Conservation (phyloP, 257 asterid genomes). For the Galeopsis tetrahit region DNA sequence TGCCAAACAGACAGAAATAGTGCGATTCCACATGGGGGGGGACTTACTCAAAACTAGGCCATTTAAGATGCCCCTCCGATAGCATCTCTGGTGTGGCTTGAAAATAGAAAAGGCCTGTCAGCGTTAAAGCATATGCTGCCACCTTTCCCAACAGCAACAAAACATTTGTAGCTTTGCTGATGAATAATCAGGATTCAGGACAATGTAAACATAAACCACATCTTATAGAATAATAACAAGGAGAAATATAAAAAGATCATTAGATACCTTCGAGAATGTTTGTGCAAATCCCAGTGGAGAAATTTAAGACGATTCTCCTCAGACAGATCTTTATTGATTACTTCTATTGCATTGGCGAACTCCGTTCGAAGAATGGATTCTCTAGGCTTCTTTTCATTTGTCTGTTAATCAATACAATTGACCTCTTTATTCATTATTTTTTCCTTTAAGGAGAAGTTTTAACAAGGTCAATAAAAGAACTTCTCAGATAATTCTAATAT, state of each 20-base stretch:
- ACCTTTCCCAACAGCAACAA: conserved; percentile 84
- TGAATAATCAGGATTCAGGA: conserved; percentile 33
- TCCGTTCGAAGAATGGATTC: conserved; percentile 93
- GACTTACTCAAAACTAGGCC: conserved; percentile 71
- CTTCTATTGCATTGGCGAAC: conserved; percentile 88
- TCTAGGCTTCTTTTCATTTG: conserved; percentile 90
- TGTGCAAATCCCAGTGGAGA: conserved; percentile 96
- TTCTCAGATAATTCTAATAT: conserved; percentile 16
- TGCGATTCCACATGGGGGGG: conserved; percentile 14
- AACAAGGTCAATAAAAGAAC: conserved; percentile 11
- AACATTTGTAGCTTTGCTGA: conserved; percentile 87
- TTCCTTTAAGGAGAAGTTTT: neutral
- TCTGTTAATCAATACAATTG: conserved; percentile 55
- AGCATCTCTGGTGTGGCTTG: conserved; percentile 58
- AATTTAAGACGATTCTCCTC: conserved; percentile 90
- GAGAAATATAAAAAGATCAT: conserved; percentile 24
- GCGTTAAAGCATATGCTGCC: conserved; percentile 86
- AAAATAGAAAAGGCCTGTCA: conserved; percentile 90
- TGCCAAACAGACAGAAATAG: conserved; percentile 22
- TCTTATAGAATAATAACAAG: conserved; percentile 28
- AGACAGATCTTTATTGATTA: conserved; percentile 73
- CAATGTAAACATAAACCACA: conserved; percentile 37
- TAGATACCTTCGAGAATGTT: conserved; percentile 88
- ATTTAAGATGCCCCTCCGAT: conserved; percentile 57
- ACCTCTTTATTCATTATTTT: neutral